A percentile compares a stretch with the other conserved stretches of the same genome.
These are phyloP conservation scores for Oryza meridionalis DNA, from an alignment of 176 grass and related monocot genomes.

Conservation along the genomic window DNA sequence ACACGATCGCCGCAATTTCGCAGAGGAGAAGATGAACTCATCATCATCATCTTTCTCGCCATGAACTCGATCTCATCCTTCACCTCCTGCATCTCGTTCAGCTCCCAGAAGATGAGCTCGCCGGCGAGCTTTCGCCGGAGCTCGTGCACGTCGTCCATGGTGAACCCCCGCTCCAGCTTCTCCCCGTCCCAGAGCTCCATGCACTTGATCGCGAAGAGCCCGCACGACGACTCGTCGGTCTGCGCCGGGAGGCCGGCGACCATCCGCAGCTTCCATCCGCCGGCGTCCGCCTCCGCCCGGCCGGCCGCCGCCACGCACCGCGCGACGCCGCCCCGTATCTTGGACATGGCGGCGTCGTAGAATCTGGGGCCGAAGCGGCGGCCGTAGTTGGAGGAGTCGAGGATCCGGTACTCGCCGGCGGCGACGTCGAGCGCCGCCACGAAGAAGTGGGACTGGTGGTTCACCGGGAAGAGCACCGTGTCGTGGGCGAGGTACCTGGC, in stretches of 20 bases:
- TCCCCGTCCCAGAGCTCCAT: slow-evolving; percentile 41
- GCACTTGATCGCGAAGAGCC: slow-evolving; percentile 31
- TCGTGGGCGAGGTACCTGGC: slow-evolving; percentile 24
- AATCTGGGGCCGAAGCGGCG: not conserved
- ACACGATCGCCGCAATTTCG: not conserved
- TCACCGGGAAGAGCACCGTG: slow-evolving; percentile 39
- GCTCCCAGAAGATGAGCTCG: slow-evolving; percentile 34
- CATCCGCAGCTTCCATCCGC: not conserved
- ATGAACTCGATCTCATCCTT: slow-evolving; percentile 11
- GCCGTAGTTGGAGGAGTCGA: slow-evolving; percentile 17
- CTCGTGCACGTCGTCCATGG: slow-evolving; percentile 30
- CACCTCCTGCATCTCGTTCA: slow-evolving; percentile 30
- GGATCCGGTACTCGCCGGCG: slow-evolving; percentile 14
- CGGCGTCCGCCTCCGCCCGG: not conserved
- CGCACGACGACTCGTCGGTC: slow-evolving; percentile 37
- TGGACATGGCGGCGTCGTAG: slow-evolving; percentile 16
- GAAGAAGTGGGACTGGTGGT: slow-evolving; percentile 18
- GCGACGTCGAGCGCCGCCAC: slow-evolving; percentile 9
- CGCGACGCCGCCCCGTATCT: slow-evolving; percentile 16
- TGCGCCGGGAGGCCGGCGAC: slow-evolving; percentile 16
- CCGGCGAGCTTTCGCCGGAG: slow-evolving; percentile 27
- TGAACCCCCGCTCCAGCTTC: slow-evolving; percentile 1
- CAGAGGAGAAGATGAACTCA: not conserved
- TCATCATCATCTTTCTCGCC: not conserved
- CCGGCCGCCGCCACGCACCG: slow-evolving; percentile 26